Evolutionary conservation across 371 early-diverging fungal genomes (phyloP).

Genomic region (Mortierella sp.): DNA sequence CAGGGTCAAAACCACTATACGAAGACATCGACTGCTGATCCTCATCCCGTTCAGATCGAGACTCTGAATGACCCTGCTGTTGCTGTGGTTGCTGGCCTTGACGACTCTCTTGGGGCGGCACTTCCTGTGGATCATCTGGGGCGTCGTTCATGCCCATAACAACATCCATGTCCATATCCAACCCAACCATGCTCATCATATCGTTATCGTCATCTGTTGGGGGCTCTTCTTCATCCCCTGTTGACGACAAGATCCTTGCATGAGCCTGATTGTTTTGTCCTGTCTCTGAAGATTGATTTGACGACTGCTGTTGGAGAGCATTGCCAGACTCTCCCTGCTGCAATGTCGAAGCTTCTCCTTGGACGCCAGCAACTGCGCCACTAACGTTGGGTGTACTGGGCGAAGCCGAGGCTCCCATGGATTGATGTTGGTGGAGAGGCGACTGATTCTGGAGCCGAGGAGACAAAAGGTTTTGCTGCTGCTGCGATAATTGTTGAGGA

Average conservation of each 20-base stretch:
- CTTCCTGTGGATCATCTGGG: conserved; percentile 5
- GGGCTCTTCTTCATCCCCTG: neutral
- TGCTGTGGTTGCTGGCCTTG: neutral
- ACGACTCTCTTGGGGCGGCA: no score
- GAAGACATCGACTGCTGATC: conserved; percentile 10
- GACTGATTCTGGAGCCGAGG: neutral
- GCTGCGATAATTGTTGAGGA: conserved; percentile 13
- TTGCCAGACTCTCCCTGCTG: neutral
- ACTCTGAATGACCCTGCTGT: neutral
- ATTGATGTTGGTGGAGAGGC: conserved; percentile 2
- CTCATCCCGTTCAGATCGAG: conserved; percentile 7
- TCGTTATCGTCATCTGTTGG: conserved; percentile 21
- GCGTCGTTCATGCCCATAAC: conserved; percentile 6
- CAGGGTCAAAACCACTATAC: neutral
- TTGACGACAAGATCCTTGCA: conserved; percentile 1
- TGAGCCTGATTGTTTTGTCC: neutral
- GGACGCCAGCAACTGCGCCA: no score
- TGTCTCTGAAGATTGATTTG: neutral
- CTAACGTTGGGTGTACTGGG: no score
- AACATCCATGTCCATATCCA: conserved; percentile 41
- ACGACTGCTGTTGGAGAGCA: neutral
- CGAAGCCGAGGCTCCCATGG: no score
- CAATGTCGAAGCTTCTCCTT: no score
- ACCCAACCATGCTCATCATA: conserved; percentile 41
- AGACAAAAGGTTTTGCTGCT: conserved; percentile 14